Conservation (phyloP, 495 filamentous ascomycete genomes). For the Penicillium egyptiacum region DNA sequence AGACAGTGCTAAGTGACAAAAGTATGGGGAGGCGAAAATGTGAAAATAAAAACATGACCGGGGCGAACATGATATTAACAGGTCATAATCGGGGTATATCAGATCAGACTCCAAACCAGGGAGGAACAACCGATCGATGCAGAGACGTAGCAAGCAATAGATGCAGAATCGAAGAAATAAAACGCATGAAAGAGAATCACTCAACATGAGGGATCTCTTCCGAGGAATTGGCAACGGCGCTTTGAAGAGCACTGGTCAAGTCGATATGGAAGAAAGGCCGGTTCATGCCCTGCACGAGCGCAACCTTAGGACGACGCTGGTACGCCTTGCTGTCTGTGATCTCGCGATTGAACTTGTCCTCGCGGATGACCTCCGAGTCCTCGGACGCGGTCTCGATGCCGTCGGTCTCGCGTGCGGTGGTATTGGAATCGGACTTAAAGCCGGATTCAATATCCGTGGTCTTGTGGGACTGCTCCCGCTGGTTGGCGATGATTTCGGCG, state of each 20-base stretch:
- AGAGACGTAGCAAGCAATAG: conserved; percentile 2
- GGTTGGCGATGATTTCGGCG: conserved; percentile 57
- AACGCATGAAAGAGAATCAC: conserved; percentile 6
- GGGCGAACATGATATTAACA: conserved; percentile 18
- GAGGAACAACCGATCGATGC: conserved; percentile 20
- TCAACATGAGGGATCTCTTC: conserved; percentile 25
- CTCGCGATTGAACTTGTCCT: conserved; percentile 47
- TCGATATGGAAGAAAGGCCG: conserved; percentile 94
- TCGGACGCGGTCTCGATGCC: conserved; percentile 32
- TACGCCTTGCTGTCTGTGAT: conserved; percentile 49
- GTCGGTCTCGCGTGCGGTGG: conserved; percentile 34
- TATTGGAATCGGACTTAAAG: conserved; percentile 29
- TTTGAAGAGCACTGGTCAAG: conserved; percentile 86
- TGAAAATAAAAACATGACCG: background rate
- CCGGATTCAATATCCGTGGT: conserved; percentile 44
- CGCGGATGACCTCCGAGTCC: conserved; percentile 31
- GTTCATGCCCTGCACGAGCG: conserved; percentile 80
- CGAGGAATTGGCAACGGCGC: conserved; percentile 71
- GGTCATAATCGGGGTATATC: conserved; percentile 22
- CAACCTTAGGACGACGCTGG: conserved; percentile 48
- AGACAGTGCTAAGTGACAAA: conserved; percentile 10
- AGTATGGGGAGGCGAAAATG: background rate
- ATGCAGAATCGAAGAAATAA: conserved; percentile 11
- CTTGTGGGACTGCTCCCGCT: conserved; percentile 48
- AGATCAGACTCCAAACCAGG: conserved; percentile 28